Evolutionary conservation across 2,329 filamentous ascomycete genomes (phyloP).

Genomic region (Monosporascus sp.): DNA sequence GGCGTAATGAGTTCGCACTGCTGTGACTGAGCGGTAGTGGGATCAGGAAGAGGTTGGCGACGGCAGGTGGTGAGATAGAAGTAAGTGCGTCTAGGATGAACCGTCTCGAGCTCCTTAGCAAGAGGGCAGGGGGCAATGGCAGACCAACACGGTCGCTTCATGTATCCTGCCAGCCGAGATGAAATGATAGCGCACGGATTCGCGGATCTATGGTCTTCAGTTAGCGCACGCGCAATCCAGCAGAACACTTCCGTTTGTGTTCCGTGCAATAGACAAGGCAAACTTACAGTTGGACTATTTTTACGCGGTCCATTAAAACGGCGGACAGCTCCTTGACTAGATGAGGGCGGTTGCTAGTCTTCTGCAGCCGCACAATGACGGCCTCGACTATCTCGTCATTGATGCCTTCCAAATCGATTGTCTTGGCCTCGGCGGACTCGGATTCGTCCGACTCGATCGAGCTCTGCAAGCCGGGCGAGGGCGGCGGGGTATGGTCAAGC

Average conservation of each 20-base stretch:
- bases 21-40: conserved; percentile 40
- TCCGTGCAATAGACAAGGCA: background rate
- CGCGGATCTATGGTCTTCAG: conserved; percentile 63
- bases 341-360: conserved; percentile 87
- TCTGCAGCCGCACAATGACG: conserved; percentile 82
- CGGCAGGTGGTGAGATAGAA: conserved; percentile 91
- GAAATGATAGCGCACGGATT: conserved; percentile 95
- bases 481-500: conserved; percentile 73
- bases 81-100: conserved; percentile 91
- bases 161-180: conserved; percentile 81
- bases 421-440: conserved; percentile 34
- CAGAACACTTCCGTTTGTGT: background rate
- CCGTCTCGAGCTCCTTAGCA: conserved; percentile 86
- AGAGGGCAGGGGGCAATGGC: conserved; percentile 77
- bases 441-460: conserved; percentile 37
- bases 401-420: conserved; percentile 76
- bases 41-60: conserved; percentile 74
- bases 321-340: conserved; percentile 89
- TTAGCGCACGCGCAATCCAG: conserved; percentile 7
- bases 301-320: conserved; percentile 69
- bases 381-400: conserved; percentile 94
- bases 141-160: conserved; percentile 81
- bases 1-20: conserved; percentile 71
- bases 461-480: conserved; percentile 55
- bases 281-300: conserved; percentile 87